Conservation (phyloP, 768 basidiomycete species). For the Leccinellum luteum region DNA sequence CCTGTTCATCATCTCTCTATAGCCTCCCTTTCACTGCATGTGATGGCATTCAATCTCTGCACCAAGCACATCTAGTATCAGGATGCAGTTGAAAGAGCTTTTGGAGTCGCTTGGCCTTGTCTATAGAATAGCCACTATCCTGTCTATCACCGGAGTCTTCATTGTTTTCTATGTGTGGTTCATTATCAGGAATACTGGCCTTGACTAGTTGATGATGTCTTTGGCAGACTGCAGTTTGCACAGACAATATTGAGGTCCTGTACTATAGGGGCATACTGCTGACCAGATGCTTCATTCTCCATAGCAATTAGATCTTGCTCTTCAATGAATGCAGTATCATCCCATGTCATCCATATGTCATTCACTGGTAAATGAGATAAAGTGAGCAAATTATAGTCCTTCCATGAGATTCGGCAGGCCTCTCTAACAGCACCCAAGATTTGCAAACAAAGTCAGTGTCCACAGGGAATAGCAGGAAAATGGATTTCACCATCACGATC, state of each 20-base stretch:
- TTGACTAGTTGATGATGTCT: not conserved
- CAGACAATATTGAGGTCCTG: not conserved
- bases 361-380: not conserved
- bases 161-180: no score
- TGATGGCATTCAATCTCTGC: no score
- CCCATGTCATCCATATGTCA: not conserved
- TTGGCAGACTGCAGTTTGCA: not conserved
- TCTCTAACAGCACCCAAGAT: not conserved
- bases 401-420: not conserved
- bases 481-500: no score
- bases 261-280: not conserved
- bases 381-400: not conserved
- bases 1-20: no score
- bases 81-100: no score
- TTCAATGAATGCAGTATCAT: not conserved
- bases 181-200: not conserved
- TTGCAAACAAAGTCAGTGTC: not conserved
- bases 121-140: no score
- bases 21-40: no score
- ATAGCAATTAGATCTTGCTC: not conserved
- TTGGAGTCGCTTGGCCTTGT: no score
- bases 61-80: no score
- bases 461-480: not conserved
- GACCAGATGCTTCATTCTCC: not conserved
- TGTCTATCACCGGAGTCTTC: no score